Conservation (phyloP, 805 yeast species). For the Candida easanensis region DNA sequence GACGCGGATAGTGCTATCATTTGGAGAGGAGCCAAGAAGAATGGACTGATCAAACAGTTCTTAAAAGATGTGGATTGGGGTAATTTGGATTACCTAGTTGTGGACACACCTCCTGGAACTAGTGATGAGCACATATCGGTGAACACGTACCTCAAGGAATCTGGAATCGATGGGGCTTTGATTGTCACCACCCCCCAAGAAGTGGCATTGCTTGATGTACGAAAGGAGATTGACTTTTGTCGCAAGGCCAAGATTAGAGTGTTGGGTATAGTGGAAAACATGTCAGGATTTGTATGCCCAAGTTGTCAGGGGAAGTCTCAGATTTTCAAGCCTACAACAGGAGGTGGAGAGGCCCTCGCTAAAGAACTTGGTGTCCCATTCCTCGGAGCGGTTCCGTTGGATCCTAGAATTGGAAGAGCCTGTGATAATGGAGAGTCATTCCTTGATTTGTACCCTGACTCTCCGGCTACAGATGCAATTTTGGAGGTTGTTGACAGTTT, state of each 20-base stretch:
- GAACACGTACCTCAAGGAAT: conserved; percentile 80
- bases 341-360: conserved; percentile 88
- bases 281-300: conserved; percentile 99
- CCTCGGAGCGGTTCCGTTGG: conserved; percentile 91
- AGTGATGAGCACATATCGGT: conserved; percentile 95
- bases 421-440: conserved; percentile 88
- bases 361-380: conserved; percentile 74
- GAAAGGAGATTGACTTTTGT: conserved; percentile 95
- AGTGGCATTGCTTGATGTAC: conserved; percentile 89
- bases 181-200: conserved; percentile 98
- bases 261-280: conserved; percentile 91
- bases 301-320: conserved; percentile 85
- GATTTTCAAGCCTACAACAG: conserved; percentile 93
- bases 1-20: conserved; percentile 90
- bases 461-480: conserved; percentile 89
- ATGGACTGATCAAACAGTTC: conserved; percentile 88
- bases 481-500: conserved; percentile 75
- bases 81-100: conserved; percentile 73
- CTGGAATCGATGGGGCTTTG: conserved; percentile 93
- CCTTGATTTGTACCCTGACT: conserved; percentile 79
- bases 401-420: conserved; percentile 87
- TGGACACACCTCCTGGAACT: conserved; percentile 99
- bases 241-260: conserved; percentile 83
- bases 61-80: conserved; percentile 97
- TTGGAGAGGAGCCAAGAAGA: conserved; percentile 97